Evolutionary conservation across 2,329 filamentous ascomycete species (phyloP).

Genomic region (Claviceps humidiphila): DNA sequence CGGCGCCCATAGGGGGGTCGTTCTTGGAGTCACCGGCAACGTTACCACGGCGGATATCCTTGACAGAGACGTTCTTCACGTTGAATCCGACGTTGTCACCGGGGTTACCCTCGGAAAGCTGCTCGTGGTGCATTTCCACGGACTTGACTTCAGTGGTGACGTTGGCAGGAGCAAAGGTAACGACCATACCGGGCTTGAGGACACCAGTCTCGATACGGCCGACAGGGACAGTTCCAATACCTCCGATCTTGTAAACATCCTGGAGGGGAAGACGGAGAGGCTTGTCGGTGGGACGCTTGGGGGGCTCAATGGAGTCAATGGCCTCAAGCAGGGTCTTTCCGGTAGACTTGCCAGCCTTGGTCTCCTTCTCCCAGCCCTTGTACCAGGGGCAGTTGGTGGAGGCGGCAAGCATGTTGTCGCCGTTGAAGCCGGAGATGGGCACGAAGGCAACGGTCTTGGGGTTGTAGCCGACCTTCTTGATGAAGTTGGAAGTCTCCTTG

Average conservation of each 20-base stretch:
- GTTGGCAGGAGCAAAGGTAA: conserved; percentile 96
- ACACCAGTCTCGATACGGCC: conserved; percentile 99
- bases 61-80: conserved; percentile 99
- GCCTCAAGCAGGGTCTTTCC: conserved; percentile 99
- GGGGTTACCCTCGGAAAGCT: conserved; percentile 85
- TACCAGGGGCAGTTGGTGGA: conserved; percentile 98
- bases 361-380: conserved; percentile 99
- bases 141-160: conserved; percentile 99
- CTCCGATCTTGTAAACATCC: conserved; percentile 99
- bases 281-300: conserved; percentile 93
- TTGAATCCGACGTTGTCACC: conserved; percentile 99
- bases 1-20: conserved; percentile 79
- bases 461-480: conserved; percentile 99
- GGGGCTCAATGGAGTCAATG: conserved; percentile 90
- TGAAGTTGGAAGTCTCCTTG: conserved; percentile 99
- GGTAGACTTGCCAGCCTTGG: conserved; percentile 67
- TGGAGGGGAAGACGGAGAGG: conserved; percentile 99
- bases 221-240: conserved; percentile 99
- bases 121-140: conserved; percentile 99
- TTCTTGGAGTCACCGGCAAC: conserved; percentile 99
- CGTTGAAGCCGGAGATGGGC: conserved; percentile 99
- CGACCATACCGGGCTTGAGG: conserved; percentile 85
- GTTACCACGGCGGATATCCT: conserved; percentile 99
- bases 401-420: conserved; percentile 95
- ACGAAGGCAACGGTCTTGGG: conserved; percentile 97